These are phyloP conservation scores for Kregervanrija fluxuum DNA, from an alignment of 805 yeast species.

Conservation along the genomic window DNA sequence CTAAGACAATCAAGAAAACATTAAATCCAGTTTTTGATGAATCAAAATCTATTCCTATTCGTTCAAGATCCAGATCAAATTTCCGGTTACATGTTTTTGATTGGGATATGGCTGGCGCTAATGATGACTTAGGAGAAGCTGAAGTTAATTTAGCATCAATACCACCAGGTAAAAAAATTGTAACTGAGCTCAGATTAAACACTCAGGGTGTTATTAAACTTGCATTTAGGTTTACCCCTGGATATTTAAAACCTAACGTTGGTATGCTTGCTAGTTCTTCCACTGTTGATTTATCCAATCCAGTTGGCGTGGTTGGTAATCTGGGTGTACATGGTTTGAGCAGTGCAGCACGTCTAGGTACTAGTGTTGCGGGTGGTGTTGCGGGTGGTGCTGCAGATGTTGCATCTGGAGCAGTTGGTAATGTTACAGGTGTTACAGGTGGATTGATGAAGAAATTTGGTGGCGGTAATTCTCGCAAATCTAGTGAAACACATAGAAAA, in stretches of 20 bases:
- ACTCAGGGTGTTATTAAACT: slow-evolving; percentile 61
- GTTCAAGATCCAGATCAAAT: slow-evolving; percentile 52
- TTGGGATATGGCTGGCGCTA: slow-evolving; percentile 74
- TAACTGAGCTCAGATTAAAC: slow-evolving; percentile 42
- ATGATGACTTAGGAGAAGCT: slow-evolving; percentile 52
- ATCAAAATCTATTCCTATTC: slow-evolving; percentile 46
- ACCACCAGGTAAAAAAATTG: slow-evolving; percentile 34
- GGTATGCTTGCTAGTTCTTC: slow-evolving; percentile 38
- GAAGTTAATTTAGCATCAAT: slow-evolving; percentile 42
- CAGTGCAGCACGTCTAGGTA: slow-evolving; percentile 41
- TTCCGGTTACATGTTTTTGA: slow-evolving; percentile 50
- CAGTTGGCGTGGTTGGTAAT: slow-evolving; percentile 33
- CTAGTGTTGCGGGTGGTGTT: slow-evolving; percentile 36
- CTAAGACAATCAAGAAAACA: slow-evolving; percentile 57
- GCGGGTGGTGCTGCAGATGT: slow-evolving; percentile 34
- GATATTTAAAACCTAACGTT: slow-evolving; percentile 58
- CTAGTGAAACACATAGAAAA: slow-evolving; percentile 9
- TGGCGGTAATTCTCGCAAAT: slow-evolving; percentile 1
- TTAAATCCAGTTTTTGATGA: slow-evolving; percentile 78
- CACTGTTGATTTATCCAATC: slow-evolving; percentile 25
- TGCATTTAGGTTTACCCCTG: slow-evolving; percentile 51
- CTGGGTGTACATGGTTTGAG: slow-evolving; percentile 28
- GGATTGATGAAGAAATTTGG: slow-evolving; percentile 19
- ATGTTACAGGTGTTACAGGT: slow-evolving; percentile 29
- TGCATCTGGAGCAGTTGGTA: slow-evolving; percentile 35